Percentiles rank a stretch among this genome's conserved stretches.
Evolutionary conservation across 2,329 filamentous ascomycete genomes (phyloP).

Genomic region (Leptographium wingfieldii): DNA sequence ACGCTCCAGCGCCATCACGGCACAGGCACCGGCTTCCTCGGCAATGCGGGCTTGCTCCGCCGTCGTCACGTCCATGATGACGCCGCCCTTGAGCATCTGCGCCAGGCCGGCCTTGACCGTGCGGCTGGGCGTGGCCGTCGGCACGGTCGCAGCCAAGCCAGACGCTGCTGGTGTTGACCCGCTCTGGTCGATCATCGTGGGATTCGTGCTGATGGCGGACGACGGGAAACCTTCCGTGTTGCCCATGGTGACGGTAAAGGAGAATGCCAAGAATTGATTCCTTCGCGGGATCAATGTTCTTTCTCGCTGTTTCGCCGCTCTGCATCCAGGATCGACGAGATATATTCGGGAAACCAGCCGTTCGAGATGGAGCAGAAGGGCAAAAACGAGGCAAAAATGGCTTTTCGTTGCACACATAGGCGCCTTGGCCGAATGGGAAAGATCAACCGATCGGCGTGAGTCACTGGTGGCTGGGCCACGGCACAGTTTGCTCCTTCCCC

Average conservation of each 20-base stretch:
- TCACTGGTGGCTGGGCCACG: not conserved
- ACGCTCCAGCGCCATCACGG: constrained; percentile 97
- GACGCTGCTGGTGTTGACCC: not conserved
- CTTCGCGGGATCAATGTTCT: too few relatives aligned
- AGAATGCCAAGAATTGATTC: not conserved
- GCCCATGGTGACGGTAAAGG: not conserved
- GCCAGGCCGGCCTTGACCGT: constrained; percentile 87
- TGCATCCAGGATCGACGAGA: too few relatives aligned
- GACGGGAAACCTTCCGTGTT: not conserved
- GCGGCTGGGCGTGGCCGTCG: not conserved
- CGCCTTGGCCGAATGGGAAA: not conserved
- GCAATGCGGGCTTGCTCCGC: constrained; percentile 91
- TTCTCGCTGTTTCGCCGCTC: too few relatives aligned
- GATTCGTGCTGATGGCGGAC: too few relatives aligned
- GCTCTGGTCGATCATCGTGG: not conserved
- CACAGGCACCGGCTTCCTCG: constrained; percentile 88
- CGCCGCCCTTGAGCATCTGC: constrained; percentile 96
- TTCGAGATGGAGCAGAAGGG: too few relatives aligned
- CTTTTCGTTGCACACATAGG: too few relatives aligned
- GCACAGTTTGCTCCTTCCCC: not conserved
- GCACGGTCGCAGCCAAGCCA: not conserved
- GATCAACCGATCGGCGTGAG: not conserved
- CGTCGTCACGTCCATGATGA: constrained; percentile 98
- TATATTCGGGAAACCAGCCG: too few relatives aligned
- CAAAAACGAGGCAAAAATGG: too few relatives aligned